A percentile compares a stretch with the other conserved stretches of the same genome.
phyloP scores from a whole-genome alignment of 1,139 yeast species.

The Dujonia santamariae region DNA sequence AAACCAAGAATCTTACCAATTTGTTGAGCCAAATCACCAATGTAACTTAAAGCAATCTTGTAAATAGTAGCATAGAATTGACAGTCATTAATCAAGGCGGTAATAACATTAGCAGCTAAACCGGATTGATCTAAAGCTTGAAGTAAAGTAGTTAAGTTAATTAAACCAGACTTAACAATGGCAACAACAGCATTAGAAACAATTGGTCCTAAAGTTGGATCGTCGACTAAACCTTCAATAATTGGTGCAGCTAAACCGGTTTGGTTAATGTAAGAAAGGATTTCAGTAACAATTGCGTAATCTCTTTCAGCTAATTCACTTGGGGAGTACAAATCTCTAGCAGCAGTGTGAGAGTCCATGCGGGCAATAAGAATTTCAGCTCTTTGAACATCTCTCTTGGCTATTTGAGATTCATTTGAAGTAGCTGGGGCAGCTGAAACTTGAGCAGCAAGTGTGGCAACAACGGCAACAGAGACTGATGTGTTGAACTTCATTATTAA shows the following conservation, averaged over 20 bases:
- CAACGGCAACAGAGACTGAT: slow-evolving; percentile 26
- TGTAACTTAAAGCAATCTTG: slow-evolving; percentile 30
- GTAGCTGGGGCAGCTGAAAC: slow-evolving; percentile 36
- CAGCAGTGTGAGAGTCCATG: slow-evolving; percentile 26
- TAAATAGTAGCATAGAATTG: slow-evolving; percentile 40
- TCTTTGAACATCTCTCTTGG: slow-evolving; percentile 30
- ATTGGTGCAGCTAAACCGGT: slow-evolving; percentile 41
- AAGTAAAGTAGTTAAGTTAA: slow-evolving; percentile 38
- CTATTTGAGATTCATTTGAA: slow-evolving; percentile 17
- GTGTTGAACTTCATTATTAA: slow-evolving; percentile 28
- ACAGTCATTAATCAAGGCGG: slow-evolving; percentile 39
- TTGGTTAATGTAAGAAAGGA: slow-evolving; percentile 36
- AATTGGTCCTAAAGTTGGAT: slow-evolving; percentile 29
- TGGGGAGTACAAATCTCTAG: slow-evolving; percentile 26
- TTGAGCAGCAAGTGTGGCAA: slow-evolving; percentile 29
- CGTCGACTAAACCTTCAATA: slow-evolving; percentile 31
- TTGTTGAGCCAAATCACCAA: slow-evolving; percentile 28
- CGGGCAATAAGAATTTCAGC: slow-evolving; percentile 27
- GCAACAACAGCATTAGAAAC: slow-evolving; percentile 27
- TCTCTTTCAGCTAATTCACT: slow-evolving; percentile 30
- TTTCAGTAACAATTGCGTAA: slow-evolving; percentile 40
- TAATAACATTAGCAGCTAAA: slow-evolving; percentile 37
- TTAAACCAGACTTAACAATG: slow-evolving; percentile 30
- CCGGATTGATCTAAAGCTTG: slow-evolving; percentile 45
- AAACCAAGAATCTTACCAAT: slow-evolving; percentile 23